Evolutionary conservation across 163 green algal genomes (phyloP).

Genomic region (Prototheca wickerhamii): DNA sequence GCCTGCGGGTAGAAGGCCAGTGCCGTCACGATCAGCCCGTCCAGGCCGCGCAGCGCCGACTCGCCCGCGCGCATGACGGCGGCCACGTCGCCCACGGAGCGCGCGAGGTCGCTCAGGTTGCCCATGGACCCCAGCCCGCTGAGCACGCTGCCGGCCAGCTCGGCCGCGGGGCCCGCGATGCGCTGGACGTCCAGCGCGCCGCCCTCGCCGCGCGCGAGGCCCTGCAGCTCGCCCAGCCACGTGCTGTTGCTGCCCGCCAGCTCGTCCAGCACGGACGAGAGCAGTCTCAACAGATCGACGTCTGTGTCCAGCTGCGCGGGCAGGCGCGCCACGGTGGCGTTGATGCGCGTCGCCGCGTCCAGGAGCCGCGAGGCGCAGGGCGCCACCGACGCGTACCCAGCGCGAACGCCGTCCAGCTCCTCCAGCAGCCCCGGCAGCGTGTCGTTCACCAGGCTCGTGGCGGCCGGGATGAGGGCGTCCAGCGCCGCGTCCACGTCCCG

Average conservation of each 20-base stretch:
- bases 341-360: conserved; percentile 14
- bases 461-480: background rate
- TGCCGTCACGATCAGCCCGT: background rate
- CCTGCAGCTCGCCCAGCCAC: background rate
- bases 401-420: background rate
- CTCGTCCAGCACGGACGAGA: background rate
- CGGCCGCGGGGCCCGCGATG: too few species aligned
- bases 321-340: conserved; percentile 23
- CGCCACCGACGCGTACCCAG: conserved; percentile 7
- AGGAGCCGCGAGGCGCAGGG: conserved; percentile 22
- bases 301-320: conserved; percentile 3
- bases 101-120: too few species aligned
- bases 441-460: background rate
- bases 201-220: background rate
- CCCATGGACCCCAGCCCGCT: too few species aligned
- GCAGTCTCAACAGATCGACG: conserved; percentile 4
- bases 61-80: too few species aligned
- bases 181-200: background rate
- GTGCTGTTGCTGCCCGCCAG: background rate
- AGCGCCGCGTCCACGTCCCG: background rate
- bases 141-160: too few species aligned
- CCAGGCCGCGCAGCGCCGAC: background rate
- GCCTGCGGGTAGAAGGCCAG: background rate
- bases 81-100: too few species aligned
- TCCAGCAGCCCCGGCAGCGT: conserved; percentile 3